Evolutionary conservation across 306 rosid species (phyloP).

Genomic region (Casuarina glauca): DNA sequence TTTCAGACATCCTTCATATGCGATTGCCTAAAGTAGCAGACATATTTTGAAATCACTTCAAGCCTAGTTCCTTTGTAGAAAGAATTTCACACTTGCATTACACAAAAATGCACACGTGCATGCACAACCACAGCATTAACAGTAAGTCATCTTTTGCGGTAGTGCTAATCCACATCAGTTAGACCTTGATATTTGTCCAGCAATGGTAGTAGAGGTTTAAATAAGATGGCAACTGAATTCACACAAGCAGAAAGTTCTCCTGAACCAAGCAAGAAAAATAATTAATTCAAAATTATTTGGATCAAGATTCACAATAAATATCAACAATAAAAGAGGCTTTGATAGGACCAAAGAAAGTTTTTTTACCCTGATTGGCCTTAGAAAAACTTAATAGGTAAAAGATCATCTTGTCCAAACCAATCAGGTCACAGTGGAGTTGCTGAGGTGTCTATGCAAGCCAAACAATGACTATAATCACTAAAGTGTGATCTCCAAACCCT

Average conservation of each 20-base stretch:
- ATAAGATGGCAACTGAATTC: conserved; percentile 71
- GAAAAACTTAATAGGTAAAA: not conserved
- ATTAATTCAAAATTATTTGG: not conserved
- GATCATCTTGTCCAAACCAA: not conserved
- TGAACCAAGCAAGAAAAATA: conserved; percentile 34
- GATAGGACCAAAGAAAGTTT: not conserved
- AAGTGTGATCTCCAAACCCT: not conserved
- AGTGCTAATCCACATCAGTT: conserved; percentile 65
- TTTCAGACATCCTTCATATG: too few species aligned
- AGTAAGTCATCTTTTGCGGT: too few species aligned
- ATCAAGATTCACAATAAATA: not conserved
- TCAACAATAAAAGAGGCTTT: conserved; percentile 9
- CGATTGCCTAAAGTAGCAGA: too few species aligned
- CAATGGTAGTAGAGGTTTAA: conserved; percentile 90
- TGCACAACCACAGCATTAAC: too few species aligned
- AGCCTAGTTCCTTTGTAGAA: too few species aligned
- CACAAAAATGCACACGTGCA: too few species aligned
- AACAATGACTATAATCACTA: not conserved
- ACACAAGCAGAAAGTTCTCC: conserved; percentile 91
- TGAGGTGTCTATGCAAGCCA: not conserved
- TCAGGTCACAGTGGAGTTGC: not conserved
- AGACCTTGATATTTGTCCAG: conserved; percentile 97
- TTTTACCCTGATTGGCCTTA: not conserved
- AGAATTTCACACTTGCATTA: too few species aligned
- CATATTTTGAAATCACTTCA: too few species aligned